Base-by-base conservation (phyloP, 805 yeast genomes). In the Saturnispora dispora region DNA sequence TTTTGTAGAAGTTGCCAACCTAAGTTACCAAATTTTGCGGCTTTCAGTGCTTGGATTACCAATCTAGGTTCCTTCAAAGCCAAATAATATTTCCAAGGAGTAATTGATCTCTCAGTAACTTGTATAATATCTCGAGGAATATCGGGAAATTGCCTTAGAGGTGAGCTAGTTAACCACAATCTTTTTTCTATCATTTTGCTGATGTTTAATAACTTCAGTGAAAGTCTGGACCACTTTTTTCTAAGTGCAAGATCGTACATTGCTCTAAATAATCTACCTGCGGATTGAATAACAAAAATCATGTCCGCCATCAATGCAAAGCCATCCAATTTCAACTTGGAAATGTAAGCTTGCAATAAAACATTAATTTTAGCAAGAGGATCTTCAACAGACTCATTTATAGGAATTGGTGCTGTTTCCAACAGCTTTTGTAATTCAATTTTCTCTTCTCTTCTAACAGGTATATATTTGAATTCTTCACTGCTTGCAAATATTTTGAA, bases 261-360 rank as follows among this genome's bases (percentile, higher is more conserved):
- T 0, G 98, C 97, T 52, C 97, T 71, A 51, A 90, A 71, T 37
- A 93, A 66, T 62, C 99, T 76, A 3, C 95, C 91, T 1, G 96
- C 97, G 40, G 95, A 88, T 65, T 93, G 98, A 0, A 93, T 85
- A 40, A 93, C 80, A 63, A 87, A 93, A 3, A 88, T 75, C 96
- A 90, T 88, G 70, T 93, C 99, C 0, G 96, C 81, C 76, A 85
- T 81, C 54, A 95, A 68, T 0, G 97, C 96, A 69, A 88, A 87
- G 0, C 98, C 98, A 0, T 85, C 93, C 17, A 93, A 70, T 9
- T 73, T 70, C 23, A 90, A 69, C 36, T 82, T 68, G 1, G 96
- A 85, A n/a, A 93, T 86, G 60, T 86, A 88, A 0, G 96, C 78
- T 62, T 93, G 99, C 11, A 93, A 68, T 36, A 93, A 66, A 7